Evolutionary conservation across 257 asterid species (phyloP).

Genomic region (Lithospermum erythrorhizon): DNA sequence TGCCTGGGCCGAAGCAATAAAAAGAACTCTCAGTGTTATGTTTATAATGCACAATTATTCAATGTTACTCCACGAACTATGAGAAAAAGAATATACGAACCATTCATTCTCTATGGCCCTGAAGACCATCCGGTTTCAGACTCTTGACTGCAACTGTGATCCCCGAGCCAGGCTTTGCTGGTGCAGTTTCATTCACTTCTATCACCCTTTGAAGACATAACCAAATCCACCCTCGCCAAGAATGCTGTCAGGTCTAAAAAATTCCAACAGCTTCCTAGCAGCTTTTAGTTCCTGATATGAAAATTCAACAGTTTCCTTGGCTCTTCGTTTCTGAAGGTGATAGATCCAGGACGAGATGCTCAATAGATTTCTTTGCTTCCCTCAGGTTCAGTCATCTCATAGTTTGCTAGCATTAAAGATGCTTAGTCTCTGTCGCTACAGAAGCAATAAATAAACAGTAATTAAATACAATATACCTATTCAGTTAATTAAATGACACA

Average conservation of each 20-base stretch:
- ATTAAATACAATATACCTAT: too few species aligned
- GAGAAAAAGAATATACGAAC: too few species aligned
- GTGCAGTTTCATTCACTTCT: too few species aligned
- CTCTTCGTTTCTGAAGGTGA: constrained; percentile 23
- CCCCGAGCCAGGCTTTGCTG: constrained; percentile 90
- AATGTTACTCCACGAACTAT: constrained; percentile 19
- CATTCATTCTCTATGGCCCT: too few species aligned
- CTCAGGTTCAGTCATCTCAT: constrained; percentile 73
- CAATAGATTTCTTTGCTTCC: constrained; percentile 48
- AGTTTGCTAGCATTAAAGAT: constrained; percentile 70
- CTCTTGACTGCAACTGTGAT: constrained; percentile 90
- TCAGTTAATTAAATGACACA: too few species aligned
- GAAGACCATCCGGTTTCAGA: constrained; percentile 83
- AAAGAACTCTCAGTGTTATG: constrained; percentile 9
- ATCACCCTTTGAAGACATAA: constrained; percentile 91
- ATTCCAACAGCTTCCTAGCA: constrained; percentile 89
- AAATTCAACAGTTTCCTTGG: constrained; percentile 59
- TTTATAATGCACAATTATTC: constrained; percentile 11
- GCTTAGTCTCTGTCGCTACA: constrained; percentile 71
- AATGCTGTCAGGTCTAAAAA: constrained; percentile 87
- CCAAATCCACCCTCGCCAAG: constrained; percentile 99
- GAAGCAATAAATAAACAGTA: not conserved
- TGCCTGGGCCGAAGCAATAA: constrained; percentile 54
- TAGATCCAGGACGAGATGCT: constrained; percentile 29
- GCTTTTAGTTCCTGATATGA: constrained; percentile 73